These are phyloP conservation scores for Pseudogymnoascus sp. DNA, from an alignment of 2,329 filamentous ascomycete species.

Conservation along the genomic window DNA sequence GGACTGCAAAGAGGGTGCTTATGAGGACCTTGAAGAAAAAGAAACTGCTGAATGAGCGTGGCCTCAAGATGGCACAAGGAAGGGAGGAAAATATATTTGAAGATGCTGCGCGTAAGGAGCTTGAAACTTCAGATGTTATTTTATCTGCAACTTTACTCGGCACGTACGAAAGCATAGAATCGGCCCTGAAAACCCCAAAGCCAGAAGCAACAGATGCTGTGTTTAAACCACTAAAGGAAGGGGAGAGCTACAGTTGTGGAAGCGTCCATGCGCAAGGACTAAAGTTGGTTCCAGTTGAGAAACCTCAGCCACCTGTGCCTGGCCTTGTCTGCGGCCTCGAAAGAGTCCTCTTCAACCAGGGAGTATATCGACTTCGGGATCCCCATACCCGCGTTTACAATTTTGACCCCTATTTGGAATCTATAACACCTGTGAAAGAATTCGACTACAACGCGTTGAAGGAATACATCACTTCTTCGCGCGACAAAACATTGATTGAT, in stretches of 20 bases:
- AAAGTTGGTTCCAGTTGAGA: conserved; percentile 23
- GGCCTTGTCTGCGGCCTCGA: conserved; percentile 28
- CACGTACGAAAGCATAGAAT: neutral
- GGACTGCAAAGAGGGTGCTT: conserved; percentile 23
- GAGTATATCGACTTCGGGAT: conserved; percentile 88
- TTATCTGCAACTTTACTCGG: neutral
- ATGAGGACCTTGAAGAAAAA: conserved; percentile 74
- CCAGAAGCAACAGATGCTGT: neutral
- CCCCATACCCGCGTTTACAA: conserved; percentile 83
- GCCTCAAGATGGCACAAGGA: neutral
- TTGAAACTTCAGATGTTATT: neutral
- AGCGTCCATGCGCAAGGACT: conserved; percentile 23
- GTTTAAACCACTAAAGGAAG: neutral
- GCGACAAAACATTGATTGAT: conserved; percentile 63
- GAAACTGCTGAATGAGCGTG: conserved; percentile 16
- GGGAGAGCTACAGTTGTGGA: neutral
- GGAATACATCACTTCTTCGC: conserved; percentile 84
- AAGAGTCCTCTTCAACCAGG: conserved; percentile 82
- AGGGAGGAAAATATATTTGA: neutral
- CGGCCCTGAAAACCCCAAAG: neutral
- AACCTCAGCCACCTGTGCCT: conserved; percentile 25
- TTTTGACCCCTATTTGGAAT: conserved; percentile 88
- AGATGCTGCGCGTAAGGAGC: neutral
- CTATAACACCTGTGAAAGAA: conserved; percentile 86
- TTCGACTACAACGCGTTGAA: conserved; percentile 87